A percentile compares a stretch with the other conserved stretches of the same genome.
These are phyloP conservation scores for Amanita exitialis DNA, from an alignment of 768 basidiomycete genomes.

Conservation along the genomic window DNA sequence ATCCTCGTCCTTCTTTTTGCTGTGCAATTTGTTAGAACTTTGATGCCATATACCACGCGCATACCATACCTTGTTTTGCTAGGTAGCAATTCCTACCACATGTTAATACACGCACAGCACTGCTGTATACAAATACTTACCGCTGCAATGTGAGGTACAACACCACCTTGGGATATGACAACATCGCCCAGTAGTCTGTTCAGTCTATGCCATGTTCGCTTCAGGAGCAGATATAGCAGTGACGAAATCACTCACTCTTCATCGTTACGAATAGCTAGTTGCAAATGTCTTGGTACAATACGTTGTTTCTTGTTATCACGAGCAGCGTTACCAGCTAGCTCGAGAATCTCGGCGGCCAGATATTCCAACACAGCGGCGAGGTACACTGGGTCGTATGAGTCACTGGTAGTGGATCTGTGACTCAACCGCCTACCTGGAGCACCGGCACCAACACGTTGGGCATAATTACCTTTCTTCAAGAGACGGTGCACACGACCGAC, in stretches of 20 bases:
- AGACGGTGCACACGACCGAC: conserved; percentile 92
- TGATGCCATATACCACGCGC: background rate
- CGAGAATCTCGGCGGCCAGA: conserved; percentile 88
- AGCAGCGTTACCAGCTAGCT: conserved; percentile 84
- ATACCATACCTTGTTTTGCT: conserved; percentile 26
- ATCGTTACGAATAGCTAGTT: conserved; percentile 91
- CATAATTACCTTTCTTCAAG: conserved; percentile 79
- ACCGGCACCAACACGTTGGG: conserved; percentile 81
- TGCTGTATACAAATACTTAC: conserved; percentile 16
- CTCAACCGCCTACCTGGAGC: conserved; percentile 52
- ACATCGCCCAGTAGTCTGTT: conserved; percentile 70
- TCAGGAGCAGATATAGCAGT: background rate
- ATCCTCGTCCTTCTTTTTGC: conserved; percentile 34
- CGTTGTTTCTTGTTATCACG: conserved; percentile 92
- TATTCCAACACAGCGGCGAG: conserved; percentile 91
- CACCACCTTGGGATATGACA: conserved; percentile 93
- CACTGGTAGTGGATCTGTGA: background rate
- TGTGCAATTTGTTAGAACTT: conserved; percentile 5
- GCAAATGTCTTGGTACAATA: conserved; percentile 91
- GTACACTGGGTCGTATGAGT: conserved; percentile 45
- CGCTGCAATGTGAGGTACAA: conserved; percentile 67
- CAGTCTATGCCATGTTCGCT: conserved; percentile 28
- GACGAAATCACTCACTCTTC: conserved; percentile 52
- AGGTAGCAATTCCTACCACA: conserved; percentile 27
- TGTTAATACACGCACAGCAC: conserved; percentile 1